These are phyloP conservation scores for Xylaria sp. DNA, from an alignment of 2,329 filamentous ascomycete species.

Conservation along the genomic window DNA sequence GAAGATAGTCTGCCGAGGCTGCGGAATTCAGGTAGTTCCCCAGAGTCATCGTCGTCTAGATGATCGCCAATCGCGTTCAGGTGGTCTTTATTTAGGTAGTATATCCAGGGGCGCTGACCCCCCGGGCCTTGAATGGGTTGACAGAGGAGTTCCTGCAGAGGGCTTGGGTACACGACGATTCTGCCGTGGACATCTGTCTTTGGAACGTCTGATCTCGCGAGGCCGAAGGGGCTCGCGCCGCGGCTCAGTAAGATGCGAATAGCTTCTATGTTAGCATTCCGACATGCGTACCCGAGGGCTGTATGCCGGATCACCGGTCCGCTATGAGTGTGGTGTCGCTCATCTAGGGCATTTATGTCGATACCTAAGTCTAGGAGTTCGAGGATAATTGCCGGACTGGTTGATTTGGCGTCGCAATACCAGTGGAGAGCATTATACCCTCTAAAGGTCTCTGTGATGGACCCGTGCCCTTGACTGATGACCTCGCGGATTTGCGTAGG, in stretches of 20 bases:
- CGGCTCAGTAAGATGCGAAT: conserved; percentile 24
- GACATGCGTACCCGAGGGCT: conserved; percentile 34
- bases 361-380: conserved; percentile 21
- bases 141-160: conserved; percentile 34
- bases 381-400: conserved; percentile 28
- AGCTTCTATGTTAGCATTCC: conserved; percentile 35
- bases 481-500: conserved; percentile 15
- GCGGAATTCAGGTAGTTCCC: conserved; percentile 20
- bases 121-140: conserved; percentile 28
- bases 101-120: conserved; percentile 26
- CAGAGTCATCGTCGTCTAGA: conserved; percentile 21
- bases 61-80: conserved; percentile 12
- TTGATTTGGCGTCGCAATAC: conserved; percentile 37
- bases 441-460: conserved; percentile 23
- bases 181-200: neutral
- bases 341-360: conserved; percentile 34
- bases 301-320: conserved; percentile 23
- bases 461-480: conserved; percentile 16
- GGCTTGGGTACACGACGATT: conserved; percentile 25
- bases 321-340: neutral
- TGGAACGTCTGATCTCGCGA: neutral
- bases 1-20: neutral
- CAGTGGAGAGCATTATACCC: conserved; percentile 36
- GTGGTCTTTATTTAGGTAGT: conserved; percentile 26
- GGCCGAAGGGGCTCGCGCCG: conserved; percentile 31